Conservation (phyloP, 164 flowering plant species). For the Magnolia sinica region DNA sequence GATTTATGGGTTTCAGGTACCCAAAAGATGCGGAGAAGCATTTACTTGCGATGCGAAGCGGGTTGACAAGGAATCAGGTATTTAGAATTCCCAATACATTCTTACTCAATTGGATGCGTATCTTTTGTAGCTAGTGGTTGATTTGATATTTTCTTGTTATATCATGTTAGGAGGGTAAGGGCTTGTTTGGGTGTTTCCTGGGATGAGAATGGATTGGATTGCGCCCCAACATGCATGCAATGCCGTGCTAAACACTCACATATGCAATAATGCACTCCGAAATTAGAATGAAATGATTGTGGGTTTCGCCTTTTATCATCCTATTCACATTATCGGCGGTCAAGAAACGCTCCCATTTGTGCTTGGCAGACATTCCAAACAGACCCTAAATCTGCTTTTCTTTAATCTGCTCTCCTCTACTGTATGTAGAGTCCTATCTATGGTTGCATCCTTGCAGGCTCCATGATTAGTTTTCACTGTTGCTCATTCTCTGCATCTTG, state of each 20-base stretch:
- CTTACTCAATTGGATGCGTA: background rate
- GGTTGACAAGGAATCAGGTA: conserved; percentile 96
- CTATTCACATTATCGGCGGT: no score
- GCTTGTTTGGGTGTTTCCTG: no score
- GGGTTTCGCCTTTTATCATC: no score
- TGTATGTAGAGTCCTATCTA: background rate
- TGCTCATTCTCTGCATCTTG: background rate
- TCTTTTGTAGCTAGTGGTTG: background rate
- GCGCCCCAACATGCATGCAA: no score
- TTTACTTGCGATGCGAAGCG: conserved; percentile 81
- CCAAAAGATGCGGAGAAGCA: conserved; percentile 98
- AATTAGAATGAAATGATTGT: no score
- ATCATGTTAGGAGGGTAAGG: background rate
- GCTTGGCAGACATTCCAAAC: no score
- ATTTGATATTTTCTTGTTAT: no score
- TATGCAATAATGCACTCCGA: no score
- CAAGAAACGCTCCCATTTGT: no score
- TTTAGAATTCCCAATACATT: background rate
- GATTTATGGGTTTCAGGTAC: conserved; percentile 51
- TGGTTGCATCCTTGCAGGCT: background rate
- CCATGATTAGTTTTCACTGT: background rate
- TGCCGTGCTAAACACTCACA: no score
- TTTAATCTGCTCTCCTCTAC: background rate
- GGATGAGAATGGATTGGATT: no score
- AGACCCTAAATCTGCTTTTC: no score